phyloP scores from a whole-genome alignment of 805 yeast genomes.

The Scheffersomyces coipomensis region DNA sequence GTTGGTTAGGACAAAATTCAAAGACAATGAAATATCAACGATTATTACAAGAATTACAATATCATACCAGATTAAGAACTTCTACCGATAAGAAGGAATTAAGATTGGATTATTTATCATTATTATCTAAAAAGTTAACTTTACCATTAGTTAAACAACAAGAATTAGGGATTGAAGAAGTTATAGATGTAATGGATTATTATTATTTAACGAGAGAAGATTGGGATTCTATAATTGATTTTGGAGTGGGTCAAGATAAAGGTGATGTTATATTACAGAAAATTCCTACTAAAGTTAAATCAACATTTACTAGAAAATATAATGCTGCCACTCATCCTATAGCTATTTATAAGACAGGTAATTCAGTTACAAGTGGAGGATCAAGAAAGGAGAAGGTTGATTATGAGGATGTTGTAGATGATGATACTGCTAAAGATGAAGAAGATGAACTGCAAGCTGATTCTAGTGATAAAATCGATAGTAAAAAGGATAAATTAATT shows the following conservation, averaged over 20 bases:
- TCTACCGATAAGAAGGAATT: constrained; percentile 74
- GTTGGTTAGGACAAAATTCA: constrained; percentile 90
- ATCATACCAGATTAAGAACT: constrained; percentile 79
- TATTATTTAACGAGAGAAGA: constrained; percentile 88
- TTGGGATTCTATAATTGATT: constrained; percentile 85
- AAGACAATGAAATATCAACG: constrained; percentile 77
- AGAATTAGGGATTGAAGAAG: constrained; percentile 61
- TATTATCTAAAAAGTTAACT: constrained; percentile 54
- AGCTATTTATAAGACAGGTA: constrained; percentile 75
- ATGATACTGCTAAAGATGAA: constrained; percentile 45
- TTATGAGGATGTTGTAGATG: constrained; percentile 69
- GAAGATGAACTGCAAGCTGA: constrained; percentile 42
- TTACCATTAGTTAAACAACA: constrained; percentile 57
- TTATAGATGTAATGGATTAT: constrained; percentile 74
- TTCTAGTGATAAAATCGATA: constrained; percentile 47
- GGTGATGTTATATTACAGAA: constrained; percentile 50
- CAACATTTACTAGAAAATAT: constrained; percentile 84
- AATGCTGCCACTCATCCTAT: constrained; percentile 78
- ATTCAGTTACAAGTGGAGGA: constrained; percentile 39
- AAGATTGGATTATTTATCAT: constrained; percentile 73
- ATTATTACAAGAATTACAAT: constrained; percentile 80
- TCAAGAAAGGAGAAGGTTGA: constrained; percentile 50
- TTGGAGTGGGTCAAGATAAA: constrained; percentile 62
- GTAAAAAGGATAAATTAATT: constrained; percentile 62
- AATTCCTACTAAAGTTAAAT: constrained; percentile 74